Evolutionary conservation across 139 green algal genomes (phyloP), one percentile per base, ranked within the genome.

Genomic region (Astrephomene gubernaculifera): DNA sequence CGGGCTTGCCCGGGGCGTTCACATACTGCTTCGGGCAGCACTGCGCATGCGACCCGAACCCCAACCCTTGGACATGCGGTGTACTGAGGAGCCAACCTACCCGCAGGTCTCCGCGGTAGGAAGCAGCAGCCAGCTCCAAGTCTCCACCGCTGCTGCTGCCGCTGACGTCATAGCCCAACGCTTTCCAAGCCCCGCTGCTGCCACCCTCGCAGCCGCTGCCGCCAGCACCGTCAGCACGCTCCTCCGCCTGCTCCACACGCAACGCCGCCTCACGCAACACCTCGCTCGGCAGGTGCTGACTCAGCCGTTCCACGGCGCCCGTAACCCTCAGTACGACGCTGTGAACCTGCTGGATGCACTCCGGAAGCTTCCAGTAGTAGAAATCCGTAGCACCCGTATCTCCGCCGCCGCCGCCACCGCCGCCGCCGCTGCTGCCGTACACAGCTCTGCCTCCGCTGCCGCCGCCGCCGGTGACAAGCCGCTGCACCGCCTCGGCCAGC

Each of bases 401-500:
- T n/a, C 64, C 31, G 64, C 64, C 33, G 33, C 33, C 64, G 64
- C 33, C 64, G 64, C n/a, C 64, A 17, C 64, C 64, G 17, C 64
- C 64, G 33, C 33, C 64, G 33, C 64, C 64, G 29, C 9, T 31
- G 64, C 27, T 31, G 64, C 64, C 64, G 33, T 43, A 9, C 8
- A n/a, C 64, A 31, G n/a, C 64, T 4, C 35, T 35, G 38, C 10
- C 65, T 21, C 65, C 35, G 33, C 4, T 35, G 33, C 65, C 65
- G 65, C 65, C 65, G 33, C 65, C 65, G 31, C n/a, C 65, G 33
- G 33, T 49, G 65, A 10, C 33, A 27, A 17, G n/a, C 19, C 35
- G 65, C 14, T 72, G 45, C 65, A 72, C 45, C 38, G 68, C 68
- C 39, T 75, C 44, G 25, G 43, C 70, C 25, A 61, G 43, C n/a